Evolutionary conservation across 371 early-diverging fungal species (phyloP).

Genomic region (Mortierella polycephala): DNA sequence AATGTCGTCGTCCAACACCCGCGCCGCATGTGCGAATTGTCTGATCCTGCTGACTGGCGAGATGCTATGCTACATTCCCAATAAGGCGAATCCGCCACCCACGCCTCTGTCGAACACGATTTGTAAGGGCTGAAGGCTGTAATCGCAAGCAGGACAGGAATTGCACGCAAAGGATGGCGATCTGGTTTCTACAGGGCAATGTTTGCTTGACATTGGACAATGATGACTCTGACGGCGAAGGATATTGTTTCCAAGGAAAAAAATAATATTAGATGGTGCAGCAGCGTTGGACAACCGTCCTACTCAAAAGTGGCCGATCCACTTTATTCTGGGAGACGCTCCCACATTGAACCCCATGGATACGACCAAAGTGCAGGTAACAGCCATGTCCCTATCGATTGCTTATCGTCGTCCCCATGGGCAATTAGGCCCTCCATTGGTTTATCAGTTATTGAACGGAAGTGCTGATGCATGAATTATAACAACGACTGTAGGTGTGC

Average conservation of each 20-base stretch:
- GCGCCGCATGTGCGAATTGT: conserved; percentile 44
- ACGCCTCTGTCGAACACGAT: conserved; percentile 45
- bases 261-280: conserved; percentile 26
- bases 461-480: not conserved
- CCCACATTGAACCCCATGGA: conserved; percentile 41
- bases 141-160: not conserved
- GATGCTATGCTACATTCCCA: conserved; percentile 27
- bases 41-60: conserved; percentile 33
- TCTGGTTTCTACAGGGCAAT: too few relatives aligned
- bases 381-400: not conserved
- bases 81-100: conserved; percentile 31
- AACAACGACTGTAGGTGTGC: conserved; percentile 19
- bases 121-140: conserved; percentile 19
- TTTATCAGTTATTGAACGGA: not conserved
- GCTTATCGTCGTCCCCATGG: not conserved
- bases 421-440: not conserved
- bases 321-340: conserved; percentile 39
- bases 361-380: conserved; percentile 44
- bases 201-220: not conserved
- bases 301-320: conserved; percentile 34
- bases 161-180: not conserved
- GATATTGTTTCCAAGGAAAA: not conserved
- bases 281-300: conserved; percentile 47
- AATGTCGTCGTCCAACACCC: conserved; percentile 45
- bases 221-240: too few relatives aligned